Evolutionary conservation across 2,329 filamentous ascomycete species (phyloP).

Genomic region (Emergomyces orientalis): DNA sequence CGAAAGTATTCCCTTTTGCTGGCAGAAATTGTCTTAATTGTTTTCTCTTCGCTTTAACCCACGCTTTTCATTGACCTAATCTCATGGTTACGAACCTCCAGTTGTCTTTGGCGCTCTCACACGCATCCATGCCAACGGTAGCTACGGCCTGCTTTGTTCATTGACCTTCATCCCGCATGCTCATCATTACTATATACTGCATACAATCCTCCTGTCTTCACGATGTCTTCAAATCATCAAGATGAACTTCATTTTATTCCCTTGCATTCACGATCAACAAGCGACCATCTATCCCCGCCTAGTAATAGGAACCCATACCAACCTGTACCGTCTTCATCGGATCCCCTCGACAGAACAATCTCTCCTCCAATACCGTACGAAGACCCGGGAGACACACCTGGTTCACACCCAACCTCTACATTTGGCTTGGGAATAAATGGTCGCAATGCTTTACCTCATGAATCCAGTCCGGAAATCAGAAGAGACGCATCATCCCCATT

Average conservation of each 20-base stretch:
- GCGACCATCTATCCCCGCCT: not conserved
- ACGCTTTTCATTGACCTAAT: not conserved
- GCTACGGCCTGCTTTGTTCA: not conserved
- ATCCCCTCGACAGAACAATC: not conserved
- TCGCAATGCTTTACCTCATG: not conserved
- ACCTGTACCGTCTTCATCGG: not conserved
- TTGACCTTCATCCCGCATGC: not conserved
- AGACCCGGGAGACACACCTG: not conserved
- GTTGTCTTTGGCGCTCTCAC: not conserved
- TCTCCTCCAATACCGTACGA: not conserved
- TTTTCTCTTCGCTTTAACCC: not conserved
- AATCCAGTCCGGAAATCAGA: slow-evolving; percentile 1
- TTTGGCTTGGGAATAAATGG: slow-evolving; percentile 6
- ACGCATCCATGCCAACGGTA: not conserved
- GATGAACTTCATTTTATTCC: slow-evolving; percentile 3
- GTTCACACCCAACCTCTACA: not conserved
- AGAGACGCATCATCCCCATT: not conserved
- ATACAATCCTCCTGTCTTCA: not conserved
- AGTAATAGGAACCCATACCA: not conserved
- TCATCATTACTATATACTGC: no score
- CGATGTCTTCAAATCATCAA: not conserved
- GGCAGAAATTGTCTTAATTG: not conserved
- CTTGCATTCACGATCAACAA: not conserved
- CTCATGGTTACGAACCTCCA: not conserved
- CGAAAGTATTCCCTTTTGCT: not conserved